A percentile compares a stretch with the other conserved stretches of the same genome.
Evolutionary conservation across 495 filamentous ascomycete genomes (phyloP).

Genomic region (Barbatosphaeria neglecta): DNA sequence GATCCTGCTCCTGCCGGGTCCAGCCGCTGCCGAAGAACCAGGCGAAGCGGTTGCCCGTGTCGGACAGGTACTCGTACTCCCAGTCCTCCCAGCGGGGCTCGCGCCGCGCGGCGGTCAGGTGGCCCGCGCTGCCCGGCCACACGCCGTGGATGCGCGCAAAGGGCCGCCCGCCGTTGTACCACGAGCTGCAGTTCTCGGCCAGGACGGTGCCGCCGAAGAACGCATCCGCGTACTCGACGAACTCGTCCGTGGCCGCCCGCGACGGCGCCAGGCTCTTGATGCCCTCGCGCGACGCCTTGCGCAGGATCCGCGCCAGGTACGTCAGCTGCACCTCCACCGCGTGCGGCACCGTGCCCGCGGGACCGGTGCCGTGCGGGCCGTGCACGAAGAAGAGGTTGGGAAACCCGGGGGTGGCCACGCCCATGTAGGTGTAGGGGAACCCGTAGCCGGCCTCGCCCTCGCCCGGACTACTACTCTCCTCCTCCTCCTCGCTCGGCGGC

Average conservation of each 20-base stretch:
- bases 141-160: slow-evolving; percentile 48
- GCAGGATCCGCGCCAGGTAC: slow-evolving; percentile 51
- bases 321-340: slow-evolving; percentile 45
- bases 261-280: slow-evolving; percentile 48
- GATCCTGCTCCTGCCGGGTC: slow-evolving; percentile 27
- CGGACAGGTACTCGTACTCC: slow-evolving; percentile 46
- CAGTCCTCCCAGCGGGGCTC: slow-evolving; percentile 64
- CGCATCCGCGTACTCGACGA: slow-evolving; percentile 47
- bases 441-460: too few species aligned
- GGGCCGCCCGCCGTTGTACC: slow-evolving; percentile 54
- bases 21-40: slow-evolving; percentile 36
- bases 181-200: slow-evolving; percentile 52
- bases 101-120: slow-evolving; percentile 41
- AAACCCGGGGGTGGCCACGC: slow-evolving; percentile 48
- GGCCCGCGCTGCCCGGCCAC: slow-evolving; percentile 54
- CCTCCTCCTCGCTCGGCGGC: slow-evolving; percentile 25
- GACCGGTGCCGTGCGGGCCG: slow-evolving; percentile 43
- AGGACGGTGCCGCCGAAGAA: slow-evolving; percentile 53
- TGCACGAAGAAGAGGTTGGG: slow-evolving; percentile 53
- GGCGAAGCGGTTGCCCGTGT: slow-evolving; percentile 26
- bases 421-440: slow-evolving; percentile 55
- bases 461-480: too few species aligned
- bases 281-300: slow-evolving; percentile 51
- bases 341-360: slow-evolving; percentile 41
- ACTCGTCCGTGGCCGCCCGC: slow-evolving; percentile 46